A percentile compares a stretch with the other conserved stretches of the same genome.
These are phyloP conservation scores for Lathyrus sativus DNA, from an alignment of 306 rosid species.

Conservation along the genomic window DNA sequence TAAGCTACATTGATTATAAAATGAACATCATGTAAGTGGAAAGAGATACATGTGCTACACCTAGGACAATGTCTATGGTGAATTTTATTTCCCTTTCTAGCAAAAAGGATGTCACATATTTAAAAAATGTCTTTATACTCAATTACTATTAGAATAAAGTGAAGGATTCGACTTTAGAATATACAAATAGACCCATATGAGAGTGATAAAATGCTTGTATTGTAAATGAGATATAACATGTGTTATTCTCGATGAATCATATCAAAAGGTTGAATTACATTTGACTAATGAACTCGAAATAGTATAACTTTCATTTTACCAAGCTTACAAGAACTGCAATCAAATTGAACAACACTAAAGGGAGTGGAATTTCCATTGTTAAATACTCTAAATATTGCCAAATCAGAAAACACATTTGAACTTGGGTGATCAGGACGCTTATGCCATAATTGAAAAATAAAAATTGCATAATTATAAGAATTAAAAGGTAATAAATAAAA, in stretches of 20 bases:
- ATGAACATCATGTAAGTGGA: too few species aligned
- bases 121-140: too few species aligned
- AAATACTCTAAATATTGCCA: background rate
- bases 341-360: constrained; percentile 4
- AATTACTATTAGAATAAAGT: background rate
- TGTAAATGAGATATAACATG: background rate
- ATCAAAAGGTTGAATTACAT: background rate
- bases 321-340: constrained; percentile 8
- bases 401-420: background rate
- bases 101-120: too few species aligned
- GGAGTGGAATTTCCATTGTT: background rate
- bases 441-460: background rate
- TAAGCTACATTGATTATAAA: too few species aligned
- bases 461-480: background rate
- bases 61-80: too few species aligned
- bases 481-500: background rate
- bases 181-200: background rate
- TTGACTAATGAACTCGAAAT: background rate
- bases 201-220: background rate
- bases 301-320: too few species aligned
- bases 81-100: too few species aligned
- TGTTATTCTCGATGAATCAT: background rate
- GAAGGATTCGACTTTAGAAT: background rate
- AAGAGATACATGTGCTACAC: too few species aligned
- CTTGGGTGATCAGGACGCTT: background rate